Base-by-base conservation (phyloP, 2,329 filamentous ascomycete genomes). In the Sarocladium brachiariae region DNA sequence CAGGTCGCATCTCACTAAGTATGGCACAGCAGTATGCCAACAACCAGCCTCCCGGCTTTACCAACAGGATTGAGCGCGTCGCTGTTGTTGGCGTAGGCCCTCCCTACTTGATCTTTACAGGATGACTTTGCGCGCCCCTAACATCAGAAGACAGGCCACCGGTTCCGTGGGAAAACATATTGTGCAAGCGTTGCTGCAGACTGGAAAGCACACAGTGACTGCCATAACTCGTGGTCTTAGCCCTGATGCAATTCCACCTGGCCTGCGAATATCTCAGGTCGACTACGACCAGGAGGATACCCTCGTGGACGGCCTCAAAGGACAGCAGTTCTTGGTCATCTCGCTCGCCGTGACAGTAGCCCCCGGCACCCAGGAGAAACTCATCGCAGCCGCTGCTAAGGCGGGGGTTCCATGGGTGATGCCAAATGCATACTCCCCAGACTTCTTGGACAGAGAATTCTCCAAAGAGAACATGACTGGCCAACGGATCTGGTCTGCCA, bases 241-340 rank as follows among this genome's bases (percentile, higher is more conserved):
- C 63, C 51, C 54, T 0, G 65, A 62, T 49, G 63, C 54, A n/a
- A 53, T 78, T 2, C 74, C 77, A 2, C 54, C 63, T 0, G 73
- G 74, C 13, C 65, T 79, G 19, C 58, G 63, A 2, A 55, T 67
- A 13, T 66, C 63, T 24, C 52, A 57, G 3, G 63, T 81, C 24
- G 65, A 76, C 57, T 78, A 77, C 54, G 59, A 65, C 23, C 63
- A 75, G 41, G 57, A 67, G 8, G 43, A 58, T 0, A 66, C 71
- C 1, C 57, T 84, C 10, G 63, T 77, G 2, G 56, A 59, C 0
- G 78, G 77, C 2, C 69, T 84, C 2, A 57, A 63, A 19, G 76
- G 68, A 51, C 77, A 83, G 54, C 69, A 84, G n/a, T 70, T 72
- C 10, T 62, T 80, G 3, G 69, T 78, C 57, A 78, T 81, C 55